Percentiles rank a stretch among this genome's conserved stretches.
Evolutionary conservation across 1,284 basidiomycete species (phyloP).

Genomic region (Quambalaria eucalypti): DNA sequence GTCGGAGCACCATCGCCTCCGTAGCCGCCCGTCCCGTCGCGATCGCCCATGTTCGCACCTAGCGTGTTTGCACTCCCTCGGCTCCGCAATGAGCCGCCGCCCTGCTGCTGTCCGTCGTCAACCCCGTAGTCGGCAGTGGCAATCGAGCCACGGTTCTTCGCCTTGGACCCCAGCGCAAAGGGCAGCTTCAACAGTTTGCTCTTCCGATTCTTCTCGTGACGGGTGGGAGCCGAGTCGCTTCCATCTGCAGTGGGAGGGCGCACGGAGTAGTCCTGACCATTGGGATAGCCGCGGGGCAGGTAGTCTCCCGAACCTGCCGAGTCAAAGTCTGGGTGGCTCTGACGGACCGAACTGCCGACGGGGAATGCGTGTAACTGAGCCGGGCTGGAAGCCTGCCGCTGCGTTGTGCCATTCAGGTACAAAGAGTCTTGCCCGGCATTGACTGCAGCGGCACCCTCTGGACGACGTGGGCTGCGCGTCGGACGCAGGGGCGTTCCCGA

Average conservation of each 20-base stretch:
- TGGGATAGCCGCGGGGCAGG: neutral
- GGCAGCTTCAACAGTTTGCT: constrained; percentile 10
- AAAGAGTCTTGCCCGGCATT: too few relatives aligned
- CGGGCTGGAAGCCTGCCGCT: neutral
- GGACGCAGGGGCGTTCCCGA: too few relatives aligned
- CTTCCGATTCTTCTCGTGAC: constrained; percentile 4
- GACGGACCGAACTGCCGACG: too few relatives aligned
- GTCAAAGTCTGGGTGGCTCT: too few relatives aligned
- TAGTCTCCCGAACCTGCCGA: constrained; percentile 1
- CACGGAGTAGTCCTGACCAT: neutral
- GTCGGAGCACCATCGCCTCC: neutral
- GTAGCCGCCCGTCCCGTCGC: neutral
- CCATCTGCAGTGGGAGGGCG: neutral
- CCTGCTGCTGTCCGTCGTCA: too few relatives aligned
- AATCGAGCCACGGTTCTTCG: neutral
- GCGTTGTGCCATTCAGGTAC: too few relatives aligned
- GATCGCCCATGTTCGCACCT: neutral
- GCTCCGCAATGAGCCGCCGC: too few relatives aligned
- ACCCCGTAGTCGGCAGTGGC: neutral
- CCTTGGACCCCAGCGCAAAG: constrained; percentile 4
- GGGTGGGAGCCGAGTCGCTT: neutral
- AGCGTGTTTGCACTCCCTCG: neutral
- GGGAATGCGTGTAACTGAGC: too few relatives aligned
- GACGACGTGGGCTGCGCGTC: too few relatives aligned
- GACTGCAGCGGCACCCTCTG: too few relatives aligned